These are phyloP conservation scores for Saccharomyces hybrid DNA, from an alignment of 1,139 yeast genomes.

Conservation along the genomic window DNA sequence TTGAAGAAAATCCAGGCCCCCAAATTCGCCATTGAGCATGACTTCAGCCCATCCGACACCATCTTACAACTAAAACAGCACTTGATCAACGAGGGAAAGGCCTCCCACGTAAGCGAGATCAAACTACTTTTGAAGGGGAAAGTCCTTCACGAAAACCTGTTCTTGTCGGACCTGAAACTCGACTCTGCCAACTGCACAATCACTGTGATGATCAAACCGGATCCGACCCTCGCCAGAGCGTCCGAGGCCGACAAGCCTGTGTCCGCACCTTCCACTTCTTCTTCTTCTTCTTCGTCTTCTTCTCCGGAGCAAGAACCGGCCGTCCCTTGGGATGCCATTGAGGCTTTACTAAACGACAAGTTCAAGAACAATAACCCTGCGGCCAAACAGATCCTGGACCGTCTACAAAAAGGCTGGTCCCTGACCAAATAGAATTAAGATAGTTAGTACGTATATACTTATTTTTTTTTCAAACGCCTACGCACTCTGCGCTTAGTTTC, in stretches of 20 bases:
- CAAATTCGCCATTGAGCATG: slow-evolving; percentile 32
- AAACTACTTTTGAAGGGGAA: slow-evolving; percentile 42
- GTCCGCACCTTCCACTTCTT: neutral
- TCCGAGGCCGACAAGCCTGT: slow-evolving; percentile 3
- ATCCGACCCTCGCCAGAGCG: slow-evolving; percentile 6
- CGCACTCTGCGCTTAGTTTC: slow-evolving; percentile 4
- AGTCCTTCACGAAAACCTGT: slow-evolving; percentile 38
- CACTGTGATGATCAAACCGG: slow-evolving; percentile 31
- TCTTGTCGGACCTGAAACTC: slow-evolving; percentile 23
- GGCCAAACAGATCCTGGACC: slow-evolving; percentile 24
- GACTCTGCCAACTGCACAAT: slow-evolving; percentile 31
- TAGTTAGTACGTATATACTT: slow-evolving; percentile 1
- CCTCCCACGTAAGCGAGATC: slow-evolving; percentile 28
- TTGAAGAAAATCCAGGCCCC: slow-evolving; percentile 43
- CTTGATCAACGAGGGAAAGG: slow-evolving; percentile 26
- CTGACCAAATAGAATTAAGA: slow-evolving; percentile 20
- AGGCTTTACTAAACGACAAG: slow-evolving; percentile 19
- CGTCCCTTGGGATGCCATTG: slow-evolving; percentile 35
- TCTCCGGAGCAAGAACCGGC: neutral
- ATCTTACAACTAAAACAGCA: slow-evolving; percentile 36
- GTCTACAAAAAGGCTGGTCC: slow-evolving; percentile 39
- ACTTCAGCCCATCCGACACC: slow-evolving; percentile 28
- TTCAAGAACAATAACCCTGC: slow-evolving; percentile 20
- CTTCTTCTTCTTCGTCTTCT: no score
- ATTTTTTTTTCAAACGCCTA: neutral